Evolutionary conservation across 768 basidiomycete genomes (phyloP), one percentile per base, ranked within the genome.

Genomic region (Russula ochroleuca): DNA sequence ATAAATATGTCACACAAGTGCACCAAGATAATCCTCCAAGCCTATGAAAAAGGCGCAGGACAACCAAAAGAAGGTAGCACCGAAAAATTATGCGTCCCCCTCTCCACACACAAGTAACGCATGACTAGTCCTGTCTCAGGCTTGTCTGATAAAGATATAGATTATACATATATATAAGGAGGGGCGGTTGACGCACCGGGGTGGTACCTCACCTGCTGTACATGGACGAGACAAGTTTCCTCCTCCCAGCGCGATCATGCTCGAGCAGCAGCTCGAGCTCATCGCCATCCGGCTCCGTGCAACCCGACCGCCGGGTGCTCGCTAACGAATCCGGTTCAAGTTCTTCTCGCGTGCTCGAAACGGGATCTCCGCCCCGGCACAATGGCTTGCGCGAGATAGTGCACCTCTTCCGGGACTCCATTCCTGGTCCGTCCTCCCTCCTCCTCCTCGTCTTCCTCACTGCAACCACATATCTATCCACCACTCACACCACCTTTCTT

Each of bases 361-460:
- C n/a, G 57, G 65, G 45, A 67, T 41, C 35, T 50, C 48, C 47
- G 55, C 47, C 50, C 67, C 67, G 55, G 9, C 55, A 55, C 45
- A 61, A n/a, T 55, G 67, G 67, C 67, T 54, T 48, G 35, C 38
- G 38, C 40, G 68, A 68, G 64, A 57, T 68, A 23, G 37, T 37
- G 37, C 38, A 57, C 28, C 68, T 68, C 41, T 51, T 54, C 47
- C 64, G 58, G 37, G 57, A 64, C 47, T 68, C 68, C n/a, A 25
- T 62, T 9, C 68, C 68, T 2, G 68, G 68, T 68, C 19, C 31
- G 62, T 52, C 57, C 53, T 3, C 28, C 57, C 53, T 3, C 28
- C 2, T 28, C 7, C 49, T 43, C n/a, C 15, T 40, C 41, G 9
- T 49, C 57, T 19, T 28, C 48, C 21, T 48, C 47, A 15, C 13